Evolutionary conservation across 495 filamentous ascomycete genomes (phyloP), one percentile per base, ranked within the genome.

Genomic region (Trichoderma orchidacearum): DNA sequence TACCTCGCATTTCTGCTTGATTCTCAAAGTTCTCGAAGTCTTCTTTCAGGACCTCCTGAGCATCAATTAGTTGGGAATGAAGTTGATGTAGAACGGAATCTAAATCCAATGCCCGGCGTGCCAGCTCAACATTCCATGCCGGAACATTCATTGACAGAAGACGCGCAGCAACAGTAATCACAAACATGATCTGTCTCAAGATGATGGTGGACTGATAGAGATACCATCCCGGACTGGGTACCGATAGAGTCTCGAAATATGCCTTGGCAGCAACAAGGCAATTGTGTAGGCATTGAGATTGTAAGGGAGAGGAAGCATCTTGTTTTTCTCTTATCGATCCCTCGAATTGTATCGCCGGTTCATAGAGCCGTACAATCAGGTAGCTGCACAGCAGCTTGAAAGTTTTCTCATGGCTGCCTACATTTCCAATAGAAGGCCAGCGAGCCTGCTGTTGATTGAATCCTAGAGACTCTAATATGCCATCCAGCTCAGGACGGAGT

Each of bases 341-440:
- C 4, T 59, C 29, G n/a, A 60, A 27, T 25, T 60, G 60, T 21
- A 60, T 64, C 28, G 64, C 63, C 5, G 66, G 66, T 13, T 68
- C 57, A 48, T 70, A 65, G 45, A 70, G 45, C 3, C 65, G 64
- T 25, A 67, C 62, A 2, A 64, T 34, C n/a, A 65, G 53, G 30
- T 64, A 63, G 34, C 62, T 58, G 36, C 67, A 61, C 25, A 66
- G 59, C 18, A 57, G 52, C 60, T 61, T 64, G 32, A 68, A 63
- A 1, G 62, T 18, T 5, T 36, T 36, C 34, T 36, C 34, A 36
- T 36, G 34, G 65, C 68, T 70, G 30, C 11, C 13, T 5, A 21
- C 15, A 57, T 9, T 8, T 35, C 61, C 17, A 66, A 54, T 8
- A 3, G 18, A 36, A 30, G n/a, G 21, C 57, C 31, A 38, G 36